Evolutionary conservation across 805 yeast genomes (phyloP), one percentile per base, ranked within the genome.

Genomic region (Teunomyces panamensis): DNA sequence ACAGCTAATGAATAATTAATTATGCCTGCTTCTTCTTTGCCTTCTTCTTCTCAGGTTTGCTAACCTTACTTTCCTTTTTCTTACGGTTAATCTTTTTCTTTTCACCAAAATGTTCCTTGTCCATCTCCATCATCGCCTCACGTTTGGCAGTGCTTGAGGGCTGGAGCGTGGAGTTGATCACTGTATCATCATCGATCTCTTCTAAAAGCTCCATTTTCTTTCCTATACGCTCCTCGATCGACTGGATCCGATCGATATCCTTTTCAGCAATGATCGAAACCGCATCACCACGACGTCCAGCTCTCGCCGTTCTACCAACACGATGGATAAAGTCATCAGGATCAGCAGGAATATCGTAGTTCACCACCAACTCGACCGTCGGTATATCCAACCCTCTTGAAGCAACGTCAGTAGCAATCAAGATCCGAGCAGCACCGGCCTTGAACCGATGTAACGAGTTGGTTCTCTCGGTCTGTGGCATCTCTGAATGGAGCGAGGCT

Each of bases 251-350:
- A 24, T 75, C 77, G 10, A 94, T 84, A 62, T 92, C 99, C 49
- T 85, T 81, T 57, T 91, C 96, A 1, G 96, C 81, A 3, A 94
- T 86, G 49, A 94, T 77, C 10, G 94, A 81, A 1, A 94, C 73
- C 5, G 96, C 79, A 53, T 83, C 89, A 69, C 99, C 99, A 44
- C 73, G 69, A 57, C 96, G 78, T 2, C 98, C 98, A 2, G 98
- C 98, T 79, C 99, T 87, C 8, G 98, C 99, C 9, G 99, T 92
- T 81, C 99, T 88, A 73, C 99, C 99, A 9, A 92, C 96, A 66
- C 99, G 77, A 69, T 94, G 99, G 46, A 94, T 90, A 59, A 89
- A 94, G 53, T 94, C 97, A 60, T 94, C 97, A 3, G 98, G 88
- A 61, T 94, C 97, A 0, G 94, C 90, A 4, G 99, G 99, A 20